Evolutionary conservation across 306 rosid species (phyloP).

Genomic region (Trifolium pratense): DNA sequence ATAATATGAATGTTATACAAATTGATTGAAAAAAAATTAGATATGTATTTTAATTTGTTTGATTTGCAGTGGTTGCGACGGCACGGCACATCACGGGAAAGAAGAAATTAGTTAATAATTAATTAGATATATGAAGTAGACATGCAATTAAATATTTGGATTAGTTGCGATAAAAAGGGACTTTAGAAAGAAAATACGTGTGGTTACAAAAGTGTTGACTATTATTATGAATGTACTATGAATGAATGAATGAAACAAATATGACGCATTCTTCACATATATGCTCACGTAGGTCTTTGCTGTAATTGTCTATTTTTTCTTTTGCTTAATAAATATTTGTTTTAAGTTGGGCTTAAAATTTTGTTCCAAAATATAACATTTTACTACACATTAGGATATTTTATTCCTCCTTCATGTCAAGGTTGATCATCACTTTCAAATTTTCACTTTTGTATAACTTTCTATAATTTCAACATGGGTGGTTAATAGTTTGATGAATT

Average conservation of each 20-base stretch:
- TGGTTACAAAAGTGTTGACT: conserved; percentile 58
- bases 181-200: conserved; percentile 32
- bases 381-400: conserved; percentile 32
- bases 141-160: conserved; percentile 47
- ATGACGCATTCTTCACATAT: conserved; percentile 34
- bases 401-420: neutral
- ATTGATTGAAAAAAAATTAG: neutral
- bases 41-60: conserved; percentile 40
- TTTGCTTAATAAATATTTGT: neutral
- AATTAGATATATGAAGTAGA: conserved; percentile 34
- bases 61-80: conserved; percentile 60
- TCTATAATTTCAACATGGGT: conserved; percentile 52
- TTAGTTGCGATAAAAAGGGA: conserved; percentile 39
- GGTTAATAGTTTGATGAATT: conserved; percentile 50
- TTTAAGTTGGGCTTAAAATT: conserved; percentile 21
- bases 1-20: neutral
- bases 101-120: conserved; percentile 41
- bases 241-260: conserved; percentile 10
- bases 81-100: conserved; percentile 67
- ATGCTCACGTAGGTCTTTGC: conserved; percentile 51
- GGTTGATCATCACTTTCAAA: conserved; percentile 21
- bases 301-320: conserved; percentile 29
- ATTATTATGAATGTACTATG: neutral
- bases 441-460: neutral
- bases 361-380: conserved; percentile 20